Evolutionary conservation across 371 early-diverging fungal genomes (phyloP).

Genomic region (Rhizopus delemar): DNA sequence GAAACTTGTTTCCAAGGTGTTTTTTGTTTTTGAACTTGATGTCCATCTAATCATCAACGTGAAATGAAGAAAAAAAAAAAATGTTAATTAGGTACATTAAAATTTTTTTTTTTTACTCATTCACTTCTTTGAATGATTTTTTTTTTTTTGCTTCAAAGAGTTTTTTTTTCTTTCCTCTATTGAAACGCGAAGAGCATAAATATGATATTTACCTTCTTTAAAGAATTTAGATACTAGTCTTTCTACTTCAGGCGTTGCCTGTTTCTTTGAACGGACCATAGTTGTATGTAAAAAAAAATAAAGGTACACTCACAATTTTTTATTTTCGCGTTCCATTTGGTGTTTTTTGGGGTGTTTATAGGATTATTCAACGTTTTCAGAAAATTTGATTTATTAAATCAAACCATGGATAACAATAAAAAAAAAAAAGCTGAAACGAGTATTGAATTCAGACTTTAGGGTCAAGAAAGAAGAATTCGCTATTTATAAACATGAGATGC

Average conservation of each 20-base stretch:
- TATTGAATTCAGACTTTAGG: too few relatives aligned
- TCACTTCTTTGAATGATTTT: conserved; percentile 3
- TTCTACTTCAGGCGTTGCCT: conserved; percentile 41
- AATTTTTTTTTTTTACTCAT: conserved; percentile 11
- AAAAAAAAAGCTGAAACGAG: too few relatives aligned
- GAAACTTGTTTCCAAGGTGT: conserved; percentile 10
- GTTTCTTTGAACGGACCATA: conserved; percentile 31
- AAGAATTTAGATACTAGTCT: conserved; percentile 43
- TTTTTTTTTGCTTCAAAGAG: neutral
- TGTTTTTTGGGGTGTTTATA: neutral
- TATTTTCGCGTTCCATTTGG: neutral
- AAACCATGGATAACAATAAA: too few relatives aligned
- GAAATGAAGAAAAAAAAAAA: neutral
- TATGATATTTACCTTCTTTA: conserved; percentile 37
- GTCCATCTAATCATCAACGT: conserved; percentile 7
- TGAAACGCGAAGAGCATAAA: neutral
- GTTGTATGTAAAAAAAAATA: conserved; percentile 12
- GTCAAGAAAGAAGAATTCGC: too few relatives aligned
- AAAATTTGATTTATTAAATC: neutral
- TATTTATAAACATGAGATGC: too few relatives aligned
- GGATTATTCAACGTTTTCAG: too few relatives aligned
- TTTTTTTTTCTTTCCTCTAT: neutral
- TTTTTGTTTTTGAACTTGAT: neutral
- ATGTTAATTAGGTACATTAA: conserved; percentile 20
- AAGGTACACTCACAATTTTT: conserved; percentile 3